Evolutionary conservation across 208 protist genomes (phyloP).

Genomic region (Entamoeba invadens): DNA sequence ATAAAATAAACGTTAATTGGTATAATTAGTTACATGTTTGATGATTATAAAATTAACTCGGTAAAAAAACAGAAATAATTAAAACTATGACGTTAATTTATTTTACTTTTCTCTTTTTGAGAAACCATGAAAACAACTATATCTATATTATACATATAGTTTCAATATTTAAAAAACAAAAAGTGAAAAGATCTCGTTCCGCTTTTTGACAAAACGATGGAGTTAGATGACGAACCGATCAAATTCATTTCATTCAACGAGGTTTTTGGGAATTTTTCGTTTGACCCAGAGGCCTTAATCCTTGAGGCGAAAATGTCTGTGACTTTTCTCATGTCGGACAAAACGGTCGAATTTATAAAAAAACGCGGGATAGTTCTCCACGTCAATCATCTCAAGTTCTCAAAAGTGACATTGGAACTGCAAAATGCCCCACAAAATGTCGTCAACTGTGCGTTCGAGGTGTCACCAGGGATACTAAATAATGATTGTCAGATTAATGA

Average conservation of each 20-base stretch:
- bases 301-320: neutral
- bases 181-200: too few species aligned
- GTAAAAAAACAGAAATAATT: too few species aligned
- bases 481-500: neutral
- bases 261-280: neutral
- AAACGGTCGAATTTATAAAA: neutral
- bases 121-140: too few species aligned
- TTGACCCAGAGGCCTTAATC: neutral
- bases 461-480: neutral
- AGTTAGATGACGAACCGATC: neutral
- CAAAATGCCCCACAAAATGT: neutral
- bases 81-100: too few species aligned
- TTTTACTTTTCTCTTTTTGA: too few species aligned
- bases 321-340: neutral
- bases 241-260: neutral
- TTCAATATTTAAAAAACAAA: too few species aligned
- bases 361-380: neutral
- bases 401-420: neutral
- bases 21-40: too few species aligned
- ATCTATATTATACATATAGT: too few species aligned
- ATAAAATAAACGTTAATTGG: too few species aligned
- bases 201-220: too few species aligned
- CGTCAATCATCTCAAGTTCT: neutral
- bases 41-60: too few species aligned
- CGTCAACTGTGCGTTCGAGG: neutral